Evolutionary conservation across 139 green algal genomes (phyloP), one percentile per base, ranked within the genome.

Genomic region (Picochlorum sp.): DNA sequence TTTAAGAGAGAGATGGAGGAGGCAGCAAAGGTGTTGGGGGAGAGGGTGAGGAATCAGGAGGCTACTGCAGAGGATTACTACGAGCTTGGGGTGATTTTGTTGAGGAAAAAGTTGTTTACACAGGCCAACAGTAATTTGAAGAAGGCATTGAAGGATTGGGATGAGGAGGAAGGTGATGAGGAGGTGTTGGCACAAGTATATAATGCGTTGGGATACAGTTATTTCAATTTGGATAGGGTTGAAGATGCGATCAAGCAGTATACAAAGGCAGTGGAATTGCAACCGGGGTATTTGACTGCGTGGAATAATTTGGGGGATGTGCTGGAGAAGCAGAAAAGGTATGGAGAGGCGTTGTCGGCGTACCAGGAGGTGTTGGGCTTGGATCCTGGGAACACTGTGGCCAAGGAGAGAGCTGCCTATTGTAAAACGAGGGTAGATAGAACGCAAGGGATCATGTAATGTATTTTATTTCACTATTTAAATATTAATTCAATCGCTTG

Each of bases 241-340:
- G 65, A 77, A 6, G 18, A 70, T 45, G 91, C 93, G 0, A 63
- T 95, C 4, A 49, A 63, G 7, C 77, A 95, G 66, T 99, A 96
- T 78, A 71, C 82, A 49, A 78, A 79, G 69, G 88, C 93, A 4
- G 85, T 97, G n/a, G 69, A 78, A 57, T 76, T 97, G 66, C 82
- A 92, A 67, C 84, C 86, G 3, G 81, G 77, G 6, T 81, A 77
- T 56, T 55, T 76, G 18, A 95, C 86, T 4, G 93, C 90, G 13
- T 97, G 92, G 92, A 99, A 99, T 80, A 99, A 99, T 78, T 81
- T 99, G 56, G 94, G 90, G 5, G 90, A 99, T 69, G 93, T 57
- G 15, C 83, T 86, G 21, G 92, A 98, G 80, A 81, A 81, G 62
- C 45, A 67, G 4, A 82, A 87, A 65, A 50, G 90, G 18, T 94